Evolutionary conservation across 2,329 filamentous ascomycete species (phyloP).

Genomic region (Stemphylium lycopersici): DNA sequence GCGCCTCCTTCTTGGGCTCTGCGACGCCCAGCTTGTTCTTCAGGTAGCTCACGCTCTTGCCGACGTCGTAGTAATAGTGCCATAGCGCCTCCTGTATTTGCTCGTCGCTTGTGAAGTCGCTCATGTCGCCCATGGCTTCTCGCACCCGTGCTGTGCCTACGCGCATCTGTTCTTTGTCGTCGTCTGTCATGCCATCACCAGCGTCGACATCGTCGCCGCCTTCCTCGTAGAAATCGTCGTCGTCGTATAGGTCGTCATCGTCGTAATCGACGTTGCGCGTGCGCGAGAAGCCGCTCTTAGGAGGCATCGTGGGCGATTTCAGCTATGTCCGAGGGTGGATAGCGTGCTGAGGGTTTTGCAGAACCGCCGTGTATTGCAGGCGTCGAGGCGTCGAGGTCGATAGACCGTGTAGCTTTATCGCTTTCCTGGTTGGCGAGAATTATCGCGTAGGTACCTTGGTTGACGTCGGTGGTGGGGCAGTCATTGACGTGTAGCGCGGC

Average conservation of each 20-base stretch:
- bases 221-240: constrained; percentile 52
- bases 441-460: constrained; percentile 3
- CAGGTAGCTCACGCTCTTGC: constrained; percentile 82
- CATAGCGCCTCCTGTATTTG: constrained; percentile 91
- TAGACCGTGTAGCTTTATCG: not conserved
- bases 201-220: constrained; percentile 38
- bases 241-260: constrained; percentile 60
- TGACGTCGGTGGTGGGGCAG: constrained; percentile 21
- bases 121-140: constrained; percentile 64
- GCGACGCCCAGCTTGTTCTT: constrained; percentile 58
- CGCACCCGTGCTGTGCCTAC: constrained; percentile 71
- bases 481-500: constrained; percentile 16
- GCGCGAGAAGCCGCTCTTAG: constrained; percentile 51
- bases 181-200: constrained; percentile 32
- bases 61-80: constrained; percentile 95
- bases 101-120: constrained; percentile 64
- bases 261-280: constrained; percentile 57
- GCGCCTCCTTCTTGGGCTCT: constrained; percentile 32
- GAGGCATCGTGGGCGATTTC: constrained; percentile 28
- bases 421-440: not conserved
- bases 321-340: not conserved
- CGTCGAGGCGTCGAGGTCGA: not conserved
- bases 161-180: constrained; percentile 61
- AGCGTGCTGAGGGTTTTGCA: not conserved
- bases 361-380: not conserved